These are phyloP conservation scores for Ramalina peruviana DNA, from an alignment of 495 filamentous ascomycete species.

Conservation along the genomic window DNA sequence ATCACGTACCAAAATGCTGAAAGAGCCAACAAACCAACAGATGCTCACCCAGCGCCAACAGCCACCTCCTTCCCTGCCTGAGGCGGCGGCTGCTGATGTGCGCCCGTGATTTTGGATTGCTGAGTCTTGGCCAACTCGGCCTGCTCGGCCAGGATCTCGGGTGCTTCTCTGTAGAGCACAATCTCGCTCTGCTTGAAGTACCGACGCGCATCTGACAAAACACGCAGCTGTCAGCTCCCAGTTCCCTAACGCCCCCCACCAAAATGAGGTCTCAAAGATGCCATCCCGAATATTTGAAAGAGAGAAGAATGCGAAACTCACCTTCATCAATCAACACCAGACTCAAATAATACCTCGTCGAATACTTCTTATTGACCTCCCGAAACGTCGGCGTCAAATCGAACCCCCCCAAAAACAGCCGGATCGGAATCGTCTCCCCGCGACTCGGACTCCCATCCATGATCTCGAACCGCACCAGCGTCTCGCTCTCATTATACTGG, in stretches of 20 bases:
- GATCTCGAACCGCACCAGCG: constrained; percentile 92
- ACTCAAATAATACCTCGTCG: constrained; percentile 93
- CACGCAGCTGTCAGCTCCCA: background rate
- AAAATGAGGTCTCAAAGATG: background rate
- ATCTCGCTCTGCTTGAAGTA: constrained; percentile 99
- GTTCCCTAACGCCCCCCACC: background rate
- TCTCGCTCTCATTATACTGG: constrained; percentile 99
- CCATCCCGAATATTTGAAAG: background rate
- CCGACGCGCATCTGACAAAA: constrained; percentile 62
- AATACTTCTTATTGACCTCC: constrained; percentile 99
- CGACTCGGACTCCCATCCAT: constrained; percentile 5
- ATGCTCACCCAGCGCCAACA: too few relatives aligned
- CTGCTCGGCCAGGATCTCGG: constrained; percentile 40
- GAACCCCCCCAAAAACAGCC: constrained; percentile 94
- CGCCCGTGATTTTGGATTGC: constrained; percentile 15
- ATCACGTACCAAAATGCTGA: too few relatives aligned
- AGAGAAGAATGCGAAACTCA: constrained; percentile 21
- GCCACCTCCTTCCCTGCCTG: background rate
- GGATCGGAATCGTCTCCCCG: constrained; percentile 92
- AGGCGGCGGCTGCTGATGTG: constrained; percentile 2
- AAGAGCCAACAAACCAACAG: too few relatives aligned
- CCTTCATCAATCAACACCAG: constrained; percentile 95
- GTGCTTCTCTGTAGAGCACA: constrained; percentile 88
- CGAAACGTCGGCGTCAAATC: constrained; percentile 97
- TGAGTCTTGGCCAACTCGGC: constrained; percentile 13